Evolutionary conservation across 73 alveolate genomes (phyloP).

Genomic region (Stentor roeselii): DNA sequence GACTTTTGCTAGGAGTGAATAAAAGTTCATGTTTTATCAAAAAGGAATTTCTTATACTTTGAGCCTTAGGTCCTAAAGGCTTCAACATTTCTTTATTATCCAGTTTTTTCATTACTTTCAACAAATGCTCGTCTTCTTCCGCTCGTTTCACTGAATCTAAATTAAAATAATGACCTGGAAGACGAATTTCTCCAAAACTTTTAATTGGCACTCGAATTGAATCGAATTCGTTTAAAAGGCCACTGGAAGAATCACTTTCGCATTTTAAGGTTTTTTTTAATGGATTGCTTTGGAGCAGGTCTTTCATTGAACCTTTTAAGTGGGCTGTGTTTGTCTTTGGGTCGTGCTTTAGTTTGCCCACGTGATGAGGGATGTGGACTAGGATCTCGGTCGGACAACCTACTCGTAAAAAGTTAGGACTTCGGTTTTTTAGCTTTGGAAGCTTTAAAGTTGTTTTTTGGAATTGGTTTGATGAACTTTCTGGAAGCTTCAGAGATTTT

Average conservation of each 20-base stretch:
- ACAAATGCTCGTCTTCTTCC: neutral
- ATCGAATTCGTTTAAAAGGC: neutral
- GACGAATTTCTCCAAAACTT: neutral
- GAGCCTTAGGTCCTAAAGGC: neutral
- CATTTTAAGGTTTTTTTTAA: neutral
- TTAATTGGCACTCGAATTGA: constrained; percentile 1
- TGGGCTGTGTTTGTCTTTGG: neutral
- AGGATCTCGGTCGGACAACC: constrained; percentile 25
- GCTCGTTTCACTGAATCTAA: neutral
- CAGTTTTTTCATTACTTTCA: neutral
- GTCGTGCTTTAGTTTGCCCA: neutral
- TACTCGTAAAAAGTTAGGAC: neutral
- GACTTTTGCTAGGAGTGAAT: too few species aligned
- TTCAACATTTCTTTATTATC: neutral
- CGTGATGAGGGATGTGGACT: constrained; percentile 8
- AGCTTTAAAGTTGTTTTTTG: neutral
- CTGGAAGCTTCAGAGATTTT: neutral
- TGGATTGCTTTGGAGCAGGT: neutral
- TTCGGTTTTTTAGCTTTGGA: neutral
- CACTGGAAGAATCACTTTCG: neutral
- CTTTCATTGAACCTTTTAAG: neutral
- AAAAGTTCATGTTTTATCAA: neutral
- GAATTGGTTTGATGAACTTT: neutral
- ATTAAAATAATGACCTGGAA: neutral
- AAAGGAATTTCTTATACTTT: neutral